Conservation (phyloP, 805 yeast genomes). For the Zygotorulaspora danielsina region DNA sequence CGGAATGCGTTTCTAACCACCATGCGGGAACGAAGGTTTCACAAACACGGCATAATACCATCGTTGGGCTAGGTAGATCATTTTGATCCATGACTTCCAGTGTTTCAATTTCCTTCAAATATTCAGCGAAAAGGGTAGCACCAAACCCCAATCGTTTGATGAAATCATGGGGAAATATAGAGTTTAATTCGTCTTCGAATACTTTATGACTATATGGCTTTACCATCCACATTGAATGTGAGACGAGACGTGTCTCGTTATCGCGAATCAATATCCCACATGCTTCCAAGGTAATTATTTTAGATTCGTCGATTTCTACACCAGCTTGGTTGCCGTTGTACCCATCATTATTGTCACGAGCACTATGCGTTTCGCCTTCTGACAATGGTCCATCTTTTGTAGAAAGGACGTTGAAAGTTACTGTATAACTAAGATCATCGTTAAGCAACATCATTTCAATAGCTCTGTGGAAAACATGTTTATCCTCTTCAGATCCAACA, state of each 20-base stretch:
- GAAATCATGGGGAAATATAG: slow-evolving; percentile 55
- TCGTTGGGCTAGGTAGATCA: slow-evolving; percentile 71
- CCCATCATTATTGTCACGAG: too few species aligned
- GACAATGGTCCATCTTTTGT: slow-evolving; percentile 6
- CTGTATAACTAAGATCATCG: slow-evolving; percentile 66
- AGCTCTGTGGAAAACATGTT: slow-evolving; percentile 63
- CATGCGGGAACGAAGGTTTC: slow-evolving; percentile 89
- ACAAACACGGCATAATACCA: slow-evolving; percentile 85
- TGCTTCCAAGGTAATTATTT: slow-evolving; percentile 75
- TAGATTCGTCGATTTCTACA: slow-evolving; percentile 40
- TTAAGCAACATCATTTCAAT: slow-evolving; percentile 65
- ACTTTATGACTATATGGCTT: slow-evolving; percentile 45
- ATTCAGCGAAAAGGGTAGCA: slow-evolving; percentile 73
- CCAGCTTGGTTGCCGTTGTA: slow-evolving; percentile 15
- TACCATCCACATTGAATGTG: slow-evolving; percentile 90
- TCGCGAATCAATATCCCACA: slow-evolving; percentile 85
- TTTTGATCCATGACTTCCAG: slow-evolving; percentile 58
- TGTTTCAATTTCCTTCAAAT: slow-evolving; percentile 60
- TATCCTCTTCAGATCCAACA: slow-evolving; percentile 60
- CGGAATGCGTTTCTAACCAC: slow-evolving; percentile 93
- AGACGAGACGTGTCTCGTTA: slow-evolving; percentile 49
- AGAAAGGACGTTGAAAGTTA: slow-evolving; percentile 51
- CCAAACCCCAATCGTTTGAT: slow-evolving; percentile 86
- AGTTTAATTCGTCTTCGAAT: slow-evolving; percentile 48
- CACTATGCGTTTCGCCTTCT: slow-evolving; percentile 15